Evolutionary conservation across 2,329 filamentous ascomycete genomes (phyloP).

Genomic region (Fusarium pseudoanthophilum): DNA sequence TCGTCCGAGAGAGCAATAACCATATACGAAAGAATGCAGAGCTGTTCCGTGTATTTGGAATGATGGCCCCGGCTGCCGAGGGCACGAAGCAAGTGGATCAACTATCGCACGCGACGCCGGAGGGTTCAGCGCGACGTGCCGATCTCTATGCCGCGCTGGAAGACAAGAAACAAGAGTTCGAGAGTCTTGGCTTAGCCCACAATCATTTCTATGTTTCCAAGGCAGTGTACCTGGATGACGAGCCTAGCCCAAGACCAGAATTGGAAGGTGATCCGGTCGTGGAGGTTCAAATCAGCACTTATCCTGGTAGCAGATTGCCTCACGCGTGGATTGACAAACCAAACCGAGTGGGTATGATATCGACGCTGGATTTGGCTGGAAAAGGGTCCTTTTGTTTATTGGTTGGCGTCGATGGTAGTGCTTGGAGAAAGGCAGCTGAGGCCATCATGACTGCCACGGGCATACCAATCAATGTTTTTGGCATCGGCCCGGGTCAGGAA

Average conservation of each 20-base stretch:
- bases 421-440: not conserved
- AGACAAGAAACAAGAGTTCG: not conserved
- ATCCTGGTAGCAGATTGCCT: not conserved
- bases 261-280: not conserved
- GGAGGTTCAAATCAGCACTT: not conserved
- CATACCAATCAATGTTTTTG: not conserved
- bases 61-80: not conserved
- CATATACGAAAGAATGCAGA: not conserved
- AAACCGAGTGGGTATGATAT: too few relatives aligned
- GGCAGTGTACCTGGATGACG: not conserved
- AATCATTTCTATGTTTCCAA: not conserved
- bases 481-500: not conserved
- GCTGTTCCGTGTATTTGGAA: not conserved
- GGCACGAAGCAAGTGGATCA: not conserved
- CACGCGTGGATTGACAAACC: not conserved
- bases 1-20: not conserved
- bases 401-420: rapidly evolving
- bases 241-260: not conserved
- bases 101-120: not conserved
- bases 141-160: rapidly evolving
- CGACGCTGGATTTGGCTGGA: not conserved
- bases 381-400: not conserved
- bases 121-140: not conserved
- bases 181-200: not conserved
- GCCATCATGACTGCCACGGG: rapidly evolving